Base-by-base conservation (phyloP, 257 asterid species). In the Anisodus tanguticus region DNA sequence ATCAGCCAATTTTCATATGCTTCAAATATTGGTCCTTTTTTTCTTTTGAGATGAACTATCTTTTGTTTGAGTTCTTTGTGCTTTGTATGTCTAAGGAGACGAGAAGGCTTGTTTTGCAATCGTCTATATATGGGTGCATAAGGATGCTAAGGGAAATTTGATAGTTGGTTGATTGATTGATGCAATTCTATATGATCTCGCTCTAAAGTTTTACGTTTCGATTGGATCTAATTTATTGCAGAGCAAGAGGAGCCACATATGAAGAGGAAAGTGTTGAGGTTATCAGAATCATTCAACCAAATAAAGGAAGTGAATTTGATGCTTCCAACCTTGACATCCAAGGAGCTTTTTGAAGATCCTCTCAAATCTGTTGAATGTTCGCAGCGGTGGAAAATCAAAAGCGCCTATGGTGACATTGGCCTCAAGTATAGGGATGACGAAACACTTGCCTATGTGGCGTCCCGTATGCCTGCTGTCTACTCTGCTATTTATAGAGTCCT, bases 381-480 rank as follows among this genome's bases (percentile, higher is more conserved):
- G 4, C 92, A 91, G 87, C 89, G 99, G 85, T 93, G 99, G 99
- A 96, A 93, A 87, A 87, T 94, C 16, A 87, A 82, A 87, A 88
- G 92, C 9, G 43, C 90, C 55, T 96, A 96, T 83, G 97, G 99
- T 5, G 98, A 94, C 78, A 84, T 89, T 67, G 98, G 98, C 70
- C 95, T 96, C 69, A 92, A 84, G 85, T 96, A 96, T 89, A 87
- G 88, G 55, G 95, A 92, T 77, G 99, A 92, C 84, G 93, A 96
- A 84, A 87, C 98, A 15, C 81, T 93, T 39, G 98, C 99, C 15
- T 96, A 96, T 86, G 97, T 96, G 1, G 99, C 98, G 2, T 91
- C 98, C 79, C 98, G 99, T 22, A 94, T 96, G 98, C 99, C 99
- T 57, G 97, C 99, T 3, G 98, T 96, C 71, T 93, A 92, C 88